Base-by-base conservation (phyloP, 2,329 filamentous ascomycete species). In the Diaporthe ampelina region DNA sequence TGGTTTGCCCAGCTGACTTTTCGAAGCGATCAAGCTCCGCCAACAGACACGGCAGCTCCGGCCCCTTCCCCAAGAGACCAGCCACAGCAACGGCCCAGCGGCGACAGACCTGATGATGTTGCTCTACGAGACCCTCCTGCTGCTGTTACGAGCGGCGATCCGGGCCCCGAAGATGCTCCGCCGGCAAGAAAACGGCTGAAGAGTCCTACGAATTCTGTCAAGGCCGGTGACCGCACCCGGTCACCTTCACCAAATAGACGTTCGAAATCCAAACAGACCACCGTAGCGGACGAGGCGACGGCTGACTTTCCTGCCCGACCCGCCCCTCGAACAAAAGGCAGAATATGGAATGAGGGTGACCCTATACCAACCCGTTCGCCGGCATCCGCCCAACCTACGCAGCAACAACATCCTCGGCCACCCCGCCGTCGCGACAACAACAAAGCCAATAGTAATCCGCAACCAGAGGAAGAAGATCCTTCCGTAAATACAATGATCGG, bases 401-500 rank as follows among this genome's bases (percentile, higher is more conserved):
- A 45, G 7, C 65, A 73, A 37, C 65, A 71, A 10, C 10, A 32
- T 26, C 2, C 50, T 1, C 45, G 58, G 8, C 45, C 17, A 13
- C 48, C 67, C 2, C 70, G 70, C 3, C 59, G 40, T 5, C 67
- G 37, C 29, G 54, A 56, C 24, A 43, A 26, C 35, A 65, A 45
- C 54, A 59, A 24, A 40, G 32, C 6, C 13, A 35, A 7, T 15
- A 65, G 11, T 19, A 65, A n/a, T 21, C 74, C 67, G 24, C 7
- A 59, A 3, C 37, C 2, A 4, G 74, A 76, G 2, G 73, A 75
- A 8, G 78, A 80, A 5, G 76, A 79, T 13, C 37, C 56, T 11
- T 74, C 70, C 1, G 73, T 74, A 26, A 24, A 76, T 74, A 58
- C 73, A 15, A 68, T 81, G 29, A 77, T 81, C 13, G 79, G 80